phyloP scores from a whole-genome alignment of 495 filamentous ascomycete species.

The Jackrogersella multiformis region DNA sequence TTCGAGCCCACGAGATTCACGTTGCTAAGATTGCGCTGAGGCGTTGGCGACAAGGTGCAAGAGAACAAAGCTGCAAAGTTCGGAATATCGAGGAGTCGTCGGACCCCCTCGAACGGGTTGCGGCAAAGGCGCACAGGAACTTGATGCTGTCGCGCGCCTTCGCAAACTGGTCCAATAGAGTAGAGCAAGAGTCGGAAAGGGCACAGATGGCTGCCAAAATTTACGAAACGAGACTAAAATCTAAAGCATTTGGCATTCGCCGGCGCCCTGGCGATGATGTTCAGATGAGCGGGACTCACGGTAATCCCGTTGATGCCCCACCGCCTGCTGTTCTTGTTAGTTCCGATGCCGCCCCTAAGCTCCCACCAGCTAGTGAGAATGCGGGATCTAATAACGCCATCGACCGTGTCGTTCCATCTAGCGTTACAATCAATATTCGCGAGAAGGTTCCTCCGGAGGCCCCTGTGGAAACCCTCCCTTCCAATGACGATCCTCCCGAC shows the following conservation, averaged over 20 bases:
- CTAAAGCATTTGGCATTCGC: conserved; percentile 37
- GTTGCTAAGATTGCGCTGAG: conserved; percentile 23
- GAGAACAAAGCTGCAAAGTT: conserved; percentile 24
- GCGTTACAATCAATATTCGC: background rate
- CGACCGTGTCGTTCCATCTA: background rate
- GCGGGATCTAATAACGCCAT: background rate
- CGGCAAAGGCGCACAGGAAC: conserved; percentile 68
- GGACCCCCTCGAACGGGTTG: conserved; percentile 67
- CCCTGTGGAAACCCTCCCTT: background rate
- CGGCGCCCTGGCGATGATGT: background rate
- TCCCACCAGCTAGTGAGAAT: background rate
- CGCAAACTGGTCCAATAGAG: conserved; percentile 73
- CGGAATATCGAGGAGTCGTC: conserved; percentile 68
- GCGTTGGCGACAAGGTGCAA: conserved; percentile 38
- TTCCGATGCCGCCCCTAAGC: background rate
- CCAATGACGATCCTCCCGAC: conserved; percentile 3
- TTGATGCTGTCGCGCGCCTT: conserved; percentile 77
- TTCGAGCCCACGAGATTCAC: conserved; percentile 40
- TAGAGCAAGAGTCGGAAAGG: conserved; percentile 64
- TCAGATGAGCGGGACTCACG: background rate
- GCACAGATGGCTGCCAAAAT: conserved; percentile 43
- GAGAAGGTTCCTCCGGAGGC: background rate
- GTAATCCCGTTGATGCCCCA: conserved; percentile 1
- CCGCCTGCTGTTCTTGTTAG: background rate
- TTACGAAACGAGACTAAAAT: conserved; percentile 45